phyloP scores from a whole-genome alignment of 2,329 filamentous ascomycete genomes.

The Coleophoma eucalyptorum region DNA sequence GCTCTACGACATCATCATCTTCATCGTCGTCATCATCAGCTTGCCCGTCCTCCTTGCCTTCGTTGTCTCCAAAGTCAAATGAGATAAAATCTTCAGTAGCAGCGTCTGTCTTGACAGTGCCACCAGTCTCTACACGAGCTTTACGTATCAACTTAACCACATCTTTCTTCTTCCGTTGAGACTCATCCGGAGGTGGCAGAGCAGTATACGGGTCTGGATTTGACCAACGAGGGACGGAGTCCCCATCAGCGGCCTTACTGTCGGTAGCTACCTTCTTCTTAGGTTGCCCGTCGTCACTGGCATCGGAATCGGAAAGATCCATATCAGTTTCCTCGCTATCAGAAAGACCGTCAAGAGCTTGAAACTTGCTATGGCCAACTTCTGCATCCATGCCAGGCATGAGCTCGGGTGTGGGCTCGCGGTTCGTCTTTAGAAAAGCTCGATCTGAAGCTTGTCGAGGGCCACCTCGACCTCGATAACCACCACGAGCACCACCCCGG shows the following conservation, averaged over 20 bases:
- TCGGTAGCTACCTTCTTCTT: slow-evolving; percentile 38
- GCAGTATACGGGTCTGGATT: slow-evolving; percentile 94
- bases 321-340: slow-evolving; percentile 59
- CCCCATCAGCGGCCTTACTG: slow-evolving; percentile 34
- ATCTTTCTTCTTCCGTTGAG: slow-evolving; percentile 72
- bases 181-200: slow-evolving; percentile 74
- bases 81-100: slow-evolving; percentile 86
- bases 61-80: slow-evolving; percentile 63
- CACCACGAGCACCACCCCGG: slow-evolving; percentile 12
- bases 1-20: slow-evolving; percentile 6
- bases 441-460: slow-evolving; percentile 26
- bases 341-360: slow-evolving; percentile 52
- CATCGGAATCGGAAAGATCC: slow-evolving; percentile 51
- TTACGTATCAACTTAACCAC: slow-evolving; percentile 91
- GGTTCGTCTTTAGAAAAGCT: slow-evolving; percentile 27
- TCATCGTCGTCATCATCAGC: slow-evolving; percentile 18
- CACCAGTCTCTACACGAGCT: slow-evolving; percentile 61
- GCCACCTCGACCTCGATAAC: slow-evolving; percentile 21
- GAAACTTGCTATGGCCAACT: slow-evolving; percentile 41
- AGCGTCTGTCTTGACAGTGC: slow-evolving; percentile 46
- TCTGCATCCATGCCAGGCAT: slow-evolving; percentile 29
- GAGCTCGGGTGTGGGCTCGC: slow-evolving; percentile 29
- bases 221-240: slow-evolving; percentile 73
- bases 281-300: slow-evolving; percentile 30
- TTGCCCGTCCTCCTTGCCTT: slow-evolving; percentile 24